These are phyloP conservation scores for Adenanthera pavonina DNA, from an alignment of 306 rosid genomes.

Conservation along the genomic window DNA sequence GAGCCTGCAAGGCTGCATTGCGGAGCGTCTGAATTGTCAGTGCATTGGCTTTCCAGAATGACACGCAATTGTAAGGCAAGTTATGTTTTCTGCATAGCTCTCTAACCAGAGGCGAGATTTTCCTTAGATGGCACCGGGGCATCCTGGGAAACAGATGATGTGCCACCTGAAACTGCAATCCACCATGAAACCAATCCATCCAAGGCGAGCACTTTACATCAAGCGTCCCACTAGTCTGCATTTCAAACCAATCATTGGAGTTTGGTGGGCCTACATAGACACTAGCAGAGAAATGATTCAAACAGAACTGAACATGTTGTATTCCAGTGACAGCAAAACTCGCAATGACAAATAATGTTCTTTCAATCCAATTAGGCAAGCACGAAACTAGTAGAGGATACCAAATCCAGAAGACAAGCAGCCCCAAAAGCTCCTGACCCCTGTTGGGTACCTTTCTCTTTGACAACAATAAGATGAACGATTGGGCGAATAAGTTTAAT, in stretches of 20 bases:
- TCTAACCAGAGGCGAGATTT: constrained; percentile 54
- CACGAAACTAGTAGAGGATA: constrained; percentile 57
- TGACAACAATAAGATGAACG: constrained; percentile 47
- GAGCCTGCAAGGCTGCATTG: constrained; percentile 64
- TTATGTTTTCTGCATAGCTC: constrained; percentile 63
- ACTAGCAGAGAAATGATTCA: constrained; percentile 64
- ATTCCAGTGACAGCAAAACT: constrained; percentile 62
- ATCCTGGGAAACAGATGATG: constrained; percentile 68
- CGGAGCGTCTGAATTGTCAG: constrained; percentile 50
- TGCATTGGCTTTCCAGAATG: constrained; percentile 57
- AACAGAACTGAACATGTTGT: constrained; percentile 65
- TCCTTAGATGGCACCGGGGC: constrained; percentile 55
- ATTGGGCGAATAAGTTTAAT: constrained; percentile 58
- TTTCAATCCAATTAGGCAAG: constrained; percentile 54
- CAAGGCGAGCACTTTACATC: constrained; percentile 51
- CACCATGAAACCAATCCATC: constrained; percentile 82
- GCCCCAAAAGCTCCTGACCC: constrained; percentile 50
- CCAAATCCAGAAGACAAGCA: constrained; percentile 68
- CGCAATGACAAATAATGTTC: constrained; percentile 50
- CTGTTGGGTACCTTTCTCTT: constrained; percentile 50
- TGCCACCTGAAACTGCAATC: constrained; percentile 67
- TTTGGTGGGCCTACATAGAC: constrained; percentile 61
- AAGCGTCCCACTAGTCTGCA: constrained; percentile 58
- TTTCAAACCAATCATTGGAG: constrained; percentile 60
- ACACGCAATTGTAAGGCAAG: constrained; percentile 52